A percentile compares a stretch with the other conserved stretches of the same genome.
Conservation (phyloP, 148 eudicot genomes). For the Vaccinium myrtillus region DNA sequence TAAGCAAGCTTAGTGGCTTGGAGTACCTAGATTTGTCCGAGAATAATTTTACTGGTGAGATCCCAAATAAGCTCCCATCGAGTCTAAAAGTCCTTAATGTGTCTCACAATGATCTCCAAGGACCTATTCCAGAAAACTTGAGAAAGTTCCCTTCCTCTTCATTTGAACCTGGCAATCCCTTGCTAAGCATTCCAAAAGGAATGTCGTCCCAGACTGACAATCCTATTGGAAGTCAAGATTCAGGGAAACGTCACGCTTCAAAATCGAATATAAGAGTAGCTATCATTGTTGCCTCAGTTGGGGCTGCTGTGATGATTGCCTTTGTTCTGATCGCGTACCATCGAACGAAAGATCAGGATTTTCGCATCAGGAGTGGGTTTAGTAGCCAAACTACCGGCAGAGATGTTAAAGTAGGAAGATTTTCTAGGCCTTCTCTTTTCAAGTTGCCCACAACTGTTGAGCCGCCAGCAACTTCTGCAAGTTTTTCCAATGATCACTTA, state of each 20-base stretch:
- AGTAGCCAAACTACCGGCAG: slow-evolving; percentile 42
- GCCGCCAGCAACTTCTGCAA: slow-evolving; percentile 55
- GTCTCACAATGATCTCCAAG: slow-evolving; percentile 65
- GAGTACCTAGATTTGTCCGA: slow-evolving; percentile 77
- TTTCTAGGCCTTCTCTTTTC: slow-evolving; percentile 61
- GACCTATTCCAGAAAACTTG: slow-evolving; percentile 65
- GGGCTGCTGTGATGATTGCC: slow-evolving; percentile 79
- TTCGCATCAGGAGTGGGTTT: slow-evolving; percentile 52
- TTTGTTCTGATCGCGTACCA: slow-evolving; percentile 75
- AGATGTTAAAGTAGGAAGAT: slow-evolving; percentile 60
- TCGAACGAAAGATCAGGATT: slow-evolving; percentile 57
- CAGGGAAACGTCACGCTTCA: slow-evolving; percentile 30
- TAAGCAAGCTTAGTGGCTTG: slow-evolving; percentile 56
- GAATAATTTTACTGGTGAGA: slow-evolving; percentile 59
- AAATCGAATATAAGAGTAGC: slow-evolving; percentile 63
- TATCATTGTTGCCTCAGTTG: slow-evolving; percentile 69
- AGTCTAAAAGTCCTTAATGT: slow-evolving; percentile 57
- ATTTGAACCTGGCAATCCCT: slow-evolving; percentile 75
- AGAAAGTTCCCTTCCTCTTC: slow-evolving; percentile 51
- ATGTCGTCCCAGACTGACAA: slow-evolving; percentile 17
- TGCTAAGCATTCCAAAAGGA: slow-evolving; percentile 33
- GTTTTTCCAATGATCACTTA: slow-evolving; percentile 81
- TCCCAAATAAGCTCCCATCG: slow-evolving; percentile 69
- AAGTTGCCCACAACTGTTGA: slow-evolving; percentile 49
- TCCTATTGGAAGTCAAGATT: slow-evolving; percentile 23